Percentiles rank a stretch among this genome's conserved stretches.
These are phyloP conservation scores for Aspergillus fructus DNA, from an alignment of 2,329 filamentous ascomycete species.

Conservation along the genomic window DNA sequence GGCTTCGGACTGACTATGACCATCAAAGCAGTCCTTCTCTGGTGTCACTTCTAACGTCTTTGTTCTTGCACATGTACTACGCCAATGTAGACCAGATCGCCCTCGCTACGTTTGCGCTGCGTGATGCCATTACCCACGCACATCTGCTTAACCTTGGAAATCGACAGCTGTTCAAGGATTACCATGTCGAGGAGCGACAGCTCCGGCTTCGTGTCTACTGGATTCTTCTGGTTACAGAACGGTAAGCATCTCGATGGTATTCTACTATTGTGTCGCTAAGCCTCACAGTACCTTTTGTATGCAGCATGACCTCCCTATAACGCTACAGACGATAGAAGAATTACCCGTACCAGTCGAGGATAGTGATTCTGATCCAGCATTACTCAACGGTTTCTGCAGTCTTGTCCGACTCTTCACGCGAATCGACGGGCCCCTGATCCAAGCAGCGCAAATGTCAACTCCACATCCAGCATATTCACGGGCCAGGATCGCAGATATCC, in stretches of 20 bases:
- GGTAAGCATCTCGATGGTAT: background rate
- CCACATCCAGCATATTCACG: background rate
- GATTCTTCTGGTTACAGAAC: constrained; percentile 8
- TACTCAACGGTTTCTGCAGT: constrained; percentile 4
- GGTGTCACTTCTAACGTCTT: constrained; percentile 8
- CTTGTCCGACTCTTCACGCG: constrained; percentile 8
- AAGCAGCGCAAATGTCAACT: background rate
- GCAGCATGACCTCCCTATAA: constrained; percentile 10
- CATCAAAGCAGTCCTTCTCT: background rate
- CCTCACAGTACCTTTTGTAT: constrained; percentile 8
- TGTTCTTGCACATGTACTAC: constrained; percentile 13
- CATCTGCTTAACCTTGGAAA: constrained; percentile 4
- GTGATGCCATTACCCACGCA: constrained; percentile 8
- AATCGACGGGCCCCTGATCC: constrained; percentile 8
- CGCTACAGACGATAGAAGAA: constrained; percentile 7
- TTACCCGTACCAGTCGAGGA: constrained; percentile 6
- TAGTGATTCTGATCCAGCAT: background rate
- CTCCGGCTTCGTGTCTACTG: constrained; percentile 8
- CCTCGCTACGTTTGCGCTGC: constrained; percentile 9
- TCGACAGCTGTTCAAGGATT: background rate
- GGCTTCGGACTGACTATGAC: background rate
- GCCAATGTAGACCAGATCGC: constrained; percentile 9
- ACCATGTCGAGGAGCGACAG: background rate
- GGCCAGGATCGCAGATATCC: constrained; percentile 5
- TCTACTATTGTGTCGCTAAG: background rate